phyloP scores from a whole-genome alignment of 2,329 filamentous ascomycete species.

The Alternaria arbusti region DNA sequence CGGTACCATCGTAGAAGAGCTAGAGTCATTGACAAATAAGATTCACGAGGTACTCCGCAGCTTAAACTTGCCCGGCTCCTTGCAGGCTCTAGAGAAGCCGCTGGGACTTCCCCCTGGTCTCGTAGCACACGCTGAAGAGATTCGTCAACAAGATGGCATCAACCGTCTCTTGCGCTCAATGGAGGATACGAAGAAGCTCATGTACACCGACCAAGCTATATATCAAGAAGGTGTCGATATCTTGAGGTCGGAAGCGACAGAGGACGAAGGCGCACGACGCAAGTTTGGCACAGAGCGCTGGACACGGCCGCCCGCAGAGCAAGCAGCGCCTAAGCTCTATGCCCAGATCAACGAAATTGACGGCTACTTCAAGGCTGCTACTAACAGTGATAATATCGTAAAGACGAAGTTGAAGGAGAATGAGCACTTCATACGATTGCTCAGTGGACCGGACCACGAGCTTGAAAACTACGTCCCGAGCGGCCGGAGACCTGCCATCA shows the following conservation, averaged over 20 bases:
- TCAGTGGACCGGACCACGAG: conserved; percentile 79
- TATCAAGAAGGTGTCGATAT: conserved; percentile 85
- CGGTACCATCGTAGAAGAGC: conserved; percentile 81
- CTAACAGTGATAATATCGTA: conserved; percentile 71
- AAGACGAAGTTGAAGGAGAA: conserved; percentile 79
- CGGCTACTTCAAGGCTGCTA: conserved; percentile 79
- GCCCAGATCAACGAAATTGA: conserved; percentile 78
- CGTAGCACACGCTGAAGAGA: conserved; percentile 89
- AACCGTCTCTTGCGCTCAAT: conserved; percentile 79
- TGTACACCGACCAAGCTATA: conserved; percentile 74
- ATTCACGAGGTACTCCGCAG: conserved; percentile 81
- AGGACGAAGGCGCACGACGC: conserved; percentile 76
- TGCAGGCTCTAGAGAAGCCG: conserved; percentile 94
- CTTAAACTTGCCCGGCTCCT: conserved; percentile 85
- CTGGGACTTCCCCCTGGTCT: conserved; percentile 85
- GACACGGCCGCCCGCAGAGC: conserved; percentile 71
- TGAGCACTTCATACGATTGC: conserved; percentile 74
- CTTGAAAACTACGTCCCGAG: conserved; percentile 90
- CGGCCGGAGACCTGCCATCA: conserved; percentile 78
- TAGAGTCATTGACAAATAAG: conserved; percentile 80
- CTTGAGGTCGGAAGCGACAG: conserved; percentile 78
- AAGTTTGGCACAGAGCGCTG: conserved; percentile 90
- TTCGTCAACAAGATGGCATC: conserved; percentile 87
- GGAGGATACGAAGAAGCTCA: conserved; percentile 88
- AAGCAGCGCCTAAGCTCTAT: conserved; percentile 76